Evolutionary conservation across 768 basidiomycete genomes (phyloP).

Genomic region (Kockovaella imperatae): DNA sequence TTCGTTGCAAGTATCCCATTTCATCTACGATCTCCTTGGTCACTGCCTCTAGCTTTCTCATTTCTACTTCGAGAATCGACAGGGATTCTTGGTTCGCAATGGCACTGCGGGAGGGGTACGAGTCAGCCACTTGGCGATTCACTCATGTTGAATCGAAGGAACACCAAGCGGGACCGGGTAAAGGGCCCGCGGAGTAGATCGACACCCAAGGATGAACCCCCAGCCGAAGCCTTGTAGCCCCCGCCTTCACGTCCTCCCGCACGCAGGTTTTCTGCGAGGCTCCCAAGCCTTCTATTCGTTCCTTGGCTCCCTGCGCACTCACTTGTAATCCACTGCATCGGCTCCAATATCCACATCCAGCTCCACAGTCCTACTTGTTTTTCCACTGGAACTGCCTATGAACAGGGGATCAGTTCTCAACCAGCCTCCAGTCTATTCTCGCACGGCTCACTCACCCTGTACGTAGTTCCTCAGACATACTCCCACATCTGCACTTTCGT

Average conservation of each 20-base stretch:
- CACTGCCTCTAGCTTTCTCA: constrained; percentile 92
- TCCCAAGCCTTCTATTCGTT: too few species aligned
- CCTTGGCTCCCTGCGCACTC: too few species aligned
- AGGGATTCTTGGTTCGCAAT: constrained; percentile 98
- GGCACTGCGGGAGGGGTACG: constrained; percentile 56
- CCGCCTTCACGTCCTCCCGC: too few species aligned
- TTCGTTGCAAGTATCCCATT: constrained; percentile 75
- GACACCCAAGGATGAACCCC: too few species aligned
- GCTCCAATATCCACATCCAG: constrained; percentile 96
- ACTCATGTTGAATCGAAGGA: too few species aligned
- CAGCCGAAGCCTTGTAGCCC: too few species aligned
- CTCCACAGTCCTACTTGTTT: constrained; percentile 61
- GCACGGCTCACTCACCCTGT: constrained; percentile 55
- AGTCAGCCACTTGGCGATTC: constrained; percentile 1
- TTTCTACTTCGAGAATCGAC: constrained; percentile 91
- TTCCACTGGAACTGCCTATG: constrained; percentile 2
- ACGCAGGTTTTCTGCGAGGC: too few species aligned
- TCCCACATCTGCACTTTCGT: constrained; percentile 86
- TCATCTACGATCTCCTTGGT: constrained; percentile 93
- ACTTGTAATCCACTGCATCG: constrained; percentile 99
- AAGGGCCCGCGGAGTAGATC: too few species aligned
- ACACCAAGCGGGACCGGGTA: too few species aligned
- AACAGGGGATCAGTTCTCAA: not conserved
- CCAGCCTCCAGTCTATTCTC: not conserved
- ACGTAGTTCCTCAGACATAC: constrained; percentile 85